Conservation (phyloP, 805 yeast species). For the Cyberlindnera galapagoensis region DNA sequence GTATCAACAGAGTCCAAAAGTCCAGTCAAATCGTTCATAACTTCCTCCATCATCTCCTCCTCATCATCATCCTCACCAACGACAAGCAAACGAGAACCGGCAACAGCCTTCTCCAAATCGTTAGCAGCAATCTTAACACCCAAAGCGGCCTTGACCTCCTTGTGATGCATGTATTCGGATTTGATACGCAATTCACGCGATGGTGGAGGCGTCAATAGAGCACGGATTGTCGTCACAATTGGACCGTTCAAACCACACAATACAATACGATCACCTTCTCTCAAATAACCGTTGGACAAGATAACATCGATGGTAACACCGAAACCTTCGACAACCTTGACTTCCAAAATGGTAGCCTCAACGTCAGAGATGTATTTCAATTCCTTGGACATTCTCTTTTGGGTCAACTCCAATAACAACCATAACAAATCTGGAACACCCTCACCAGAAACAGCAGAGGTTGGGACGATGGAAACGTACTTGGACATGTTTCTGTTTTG, state of each 20-base stretch:
- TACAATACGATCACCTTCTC: slow-evolving; percentile 93
- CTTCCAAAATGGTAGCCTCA: slow-evolving; percentile 96
- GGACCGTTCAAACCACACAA: slow-evolving; percentile 99
- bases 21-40: slow-evolving; percentile 97
- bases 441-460: slow-evolving; percentile 98
- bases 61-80: slow-evolving; percentile 98
- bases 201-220: slow-evolving; percentile 96
- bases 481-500: slow-evolving; percentile 91
- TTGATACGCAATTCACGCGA: slow-evolving; percentile 92
- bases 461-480: slow-evolving; percentile 94
- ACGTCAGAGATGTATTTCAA: slow-evolving; percentile 90
- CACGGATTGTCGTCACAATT: slow-evolving; percentile 92
- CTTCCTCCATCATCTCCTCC: slow-evolving; percentile 95
- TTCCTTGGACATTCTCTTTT: slow-evolving; percentile 98
- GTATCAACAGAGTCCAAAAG: slow-evolving; percentile 91
- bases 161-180: slow-evolving; percentile 94
- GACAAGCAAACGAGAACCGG: slow-evolving; percentile 92
- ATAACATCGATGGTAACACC: slow-evolving; percentile 99
- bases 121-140: slow-evolving; percentile 99
- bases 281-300: slow-evolving; percentile 89
- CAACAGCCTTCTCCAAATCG: slow-evolving; percentile 97
- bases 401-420: slow-evolving; percentile 91
- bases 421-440: slow-evolving; percentile 99
- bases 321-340: slow-evolving; percentile 95
- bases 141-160: slow-evolving; percentile 96